A percentile compares a stretch with the other conserved stretches of the same genome.
These are phyloP conservation scores for Ascocoryne sarcoides DNA, from an alignment of 2,329 filamentous ascomycete species.

Conservation along the genomic window DNA sequence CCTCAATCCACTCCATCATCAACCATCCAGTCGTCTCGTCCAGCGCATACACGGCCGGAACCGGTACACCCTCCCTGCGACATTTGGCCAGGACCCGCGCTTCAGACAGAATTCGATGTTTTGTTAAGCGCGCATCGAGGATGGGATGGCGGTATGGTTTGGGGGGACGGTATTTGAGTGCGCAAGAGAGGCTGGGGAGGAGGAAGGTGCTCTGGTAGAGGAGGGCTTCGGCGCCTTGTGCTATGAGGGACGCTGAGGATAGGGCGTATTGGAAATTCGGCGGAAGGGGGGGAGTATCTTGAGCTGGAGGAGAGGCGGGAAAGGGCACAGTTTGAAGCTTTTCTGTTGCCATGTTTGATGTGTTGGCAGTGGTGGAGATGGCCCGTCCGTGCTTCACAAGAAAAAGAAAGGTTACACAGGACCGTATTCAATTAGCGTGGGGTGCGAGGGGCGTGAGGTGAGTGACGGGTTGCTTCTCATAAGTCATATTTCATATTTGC, in stretches of 20 bases:
- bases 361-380: not conserved
- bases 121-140: slow-evolving; percentile 80
- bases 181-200: slow-evolving; percentile 54
- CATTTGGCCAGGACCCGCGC: slow-evolving; percentile 77
- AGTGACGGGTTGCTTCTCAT: too few relatives aligned
- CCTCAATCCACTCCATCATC: slow-evolving; percentile 78
- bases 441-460: too few relatives aligned
- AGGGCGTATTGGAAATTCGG: too few relatives aligned
- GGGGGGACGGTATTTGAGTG: slow-evolving; percentile 82
- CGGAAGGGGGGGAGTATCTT: slow-evolving; percentile 46
- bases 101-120: slow-evolving; percentile 80
- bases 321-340: not conserved
- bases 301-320: slow-evolving; percentile 20
- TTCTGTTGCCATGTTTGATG: too few relatives aligned
- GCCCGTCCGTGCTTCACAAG: too few relatives aligned
- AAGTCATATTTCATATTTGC: too few relatives aligned
- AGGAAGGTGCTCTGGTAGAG: slow-evolving; percentile 85
- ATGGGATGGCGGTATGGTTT: slow-evolving; percentile 89
- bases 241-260: slow-evolving; percentile 54
- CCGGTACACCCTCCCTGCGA: slow-evolving; percentile 66
- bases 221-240: slow-evolving; percentile 92
- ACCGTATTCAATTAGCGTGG: too few relatives aligned
- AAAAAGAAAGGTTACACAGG: too few relatives aligned
- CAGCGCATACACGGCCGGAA: slow-evolving; percentile 70
- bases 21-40: slow-evolving; percentile 61